A percentile compares a stretch with the other conserved stretches of the same genome.
These are phyloP conservation scores for Somion occarium DNA, from an alignment of 1,284 basidiomycete species.

Conservation along the genomic window DNA sequence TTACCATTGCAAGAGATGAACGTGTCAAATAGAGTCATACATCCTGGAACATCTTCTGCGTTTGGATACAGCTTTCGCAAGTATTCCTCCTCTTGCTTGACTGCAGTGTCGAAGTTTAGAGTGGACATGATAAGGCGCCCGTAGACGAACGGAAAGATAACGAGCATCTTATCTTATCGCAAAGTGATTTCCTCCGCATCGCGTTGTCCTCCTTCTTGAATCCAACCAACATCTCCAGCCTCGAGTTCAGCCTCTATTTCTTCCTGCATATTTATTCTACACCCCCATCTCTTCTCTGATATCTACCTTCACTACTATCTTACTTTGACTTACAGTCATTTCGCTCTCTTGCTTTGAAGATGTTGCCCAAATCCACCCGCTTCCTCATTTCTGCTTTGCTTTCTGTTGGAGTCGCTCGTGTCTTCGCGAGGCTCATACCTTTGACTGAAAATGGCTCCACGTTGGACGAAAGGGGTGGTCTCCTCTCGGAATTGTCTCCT, in stretches of 20 bases:
- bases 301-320: background rate
- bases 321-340: background rate
- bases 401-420: background rate
- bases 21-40: conserved; percentile 74
- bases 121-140: background rate
- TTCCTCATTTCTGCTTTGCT: background rate
- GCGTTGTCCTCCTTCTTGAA: background rate
- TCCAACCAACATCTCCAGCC: background rate
- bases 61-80: conserved; percentile 64
- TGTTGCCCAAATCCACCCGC: background rate
- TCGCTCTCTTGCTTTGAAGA: background rate
- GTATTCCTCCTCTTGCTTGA: conserved; percentile 63
- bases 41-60: conserved; percentile 75
- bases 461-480: background rate
- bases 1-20: conserved; percentile 76
- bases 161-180: background rate
- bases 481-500: background rate
- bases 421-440: background rate
- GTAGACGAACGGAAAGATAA: background rate
- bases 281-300: background rate
- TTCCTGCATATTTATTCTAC: background rate
- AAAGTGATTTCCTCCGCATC: background rate
- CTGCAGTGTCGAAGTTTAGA: conserved; percentile 38
- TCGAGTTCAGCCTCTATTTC: background rate
- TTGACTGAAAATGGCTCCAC: background rate